Evolutionary conservation across 495 filamentous ascomycete species (phyloP), one percentile per base, ranked within the genome.

Genomic region (Amphirosellinia nigrospora): DNA sequence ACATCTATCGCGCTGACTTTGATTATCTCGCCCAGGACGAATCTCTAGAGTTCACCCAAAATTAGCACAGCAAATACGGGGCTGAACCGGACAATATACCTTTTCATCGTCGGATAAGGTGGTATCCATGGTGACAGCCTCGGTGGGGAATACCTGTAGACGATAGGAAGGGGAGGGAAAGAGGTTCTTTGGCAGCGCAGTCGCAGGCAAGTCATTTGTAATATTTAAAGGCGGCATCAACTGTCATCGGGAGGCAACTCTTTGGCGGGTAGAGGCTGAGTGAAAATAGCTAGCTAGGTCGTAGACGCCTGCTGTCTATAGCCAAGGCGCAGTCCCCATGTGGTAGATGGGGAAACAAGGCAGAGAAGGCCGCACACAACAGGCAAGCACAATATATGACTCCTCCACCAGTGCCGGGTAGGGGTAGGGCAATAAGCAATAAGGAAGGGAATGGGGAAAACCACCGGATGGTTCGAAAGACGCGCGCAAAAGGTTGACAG

Each of bases 1-100:
- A 85, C 77, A 46, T 86, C 81, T 70, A 87, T 79, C 32, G 78
- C 73, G 78, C 82, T 86, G 71, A 77, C 78, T 72, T 86, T 88
- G 75, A 88, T 81, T 70, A 83, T 85, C 79, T 88, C 85, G 75
- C 81, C 82, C 61, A 88, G 77, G 71, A 87, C 74, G 76, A 85
- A 85, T 75, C 86, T 84, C 86, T 88, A 70, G 34, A 72, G 66
- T 16, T 69, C 46, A 77, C 62, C 32, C 32, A 41, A 30, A 13
- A 70, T 81, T 78, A 81, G 77, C 69, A 55, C 65, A 64, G 60
- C 68, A 48, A 58, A 58, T 32, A 56, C 60, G n/a, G 53, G 38
- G 65, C 50, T 41, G 39, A 65, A 58, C 70, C 58, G 23, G 9
- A 56, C n/a, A 69, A 73, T 76, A 39, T 81, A 85, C 83, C 83